Conservation (phyloP, 306 rosid genomes). For the Ceratonia siliqua region DNA sequence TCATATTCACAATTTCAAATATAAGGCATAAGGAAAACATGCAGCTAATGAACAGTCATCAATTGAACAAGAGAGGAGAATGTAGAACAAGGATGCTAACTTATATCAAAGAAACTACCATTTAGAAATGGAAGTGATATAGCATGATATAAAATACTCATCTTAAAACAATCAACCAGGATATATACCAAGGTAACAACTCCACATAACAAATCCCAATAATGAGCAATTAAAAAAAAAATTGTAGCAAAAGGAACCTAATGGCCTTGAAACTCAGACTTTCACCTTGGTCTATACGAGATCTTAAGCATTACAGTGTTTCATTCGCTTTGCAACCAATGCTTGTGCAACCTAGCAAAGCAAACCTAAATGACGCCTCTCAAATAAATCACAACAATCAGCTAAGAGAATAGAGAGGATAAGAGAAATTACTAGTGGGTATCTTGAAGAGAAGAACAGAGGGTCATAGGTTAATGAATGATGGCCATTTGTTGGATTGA, state of each 20-base stretch:
- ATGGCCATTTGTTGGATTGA: background rate
- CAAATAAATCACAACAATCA: background rate
- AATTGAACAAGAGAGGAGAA: background rate
- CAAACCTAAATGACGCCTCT: conserved; percentile 8
- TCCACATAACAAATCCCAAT: background rate
- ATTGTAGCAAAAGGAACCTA: background rate
- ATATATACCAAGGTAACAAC: background rate
- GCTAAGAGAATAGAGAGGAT: background rate
- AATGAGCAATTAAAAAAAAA: background rate
- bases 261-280: background rate
- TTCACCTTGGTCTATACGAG: conserved; percentile 9
- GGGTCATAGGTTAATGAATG: background rate
- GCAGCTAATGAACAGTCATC: conserved; percentile 7
- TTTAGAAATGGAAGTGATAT: background rate
- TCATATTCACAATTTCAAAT: no score
- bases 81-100: background rate
- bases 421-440: background rate
- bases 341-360: background rate
- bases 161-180: background rate
- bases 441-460: background rate
- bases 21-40: conserved; percentile 21
- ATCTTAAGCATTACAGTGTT: background rate
- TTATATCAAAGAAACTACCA: conserved; percentile 1
- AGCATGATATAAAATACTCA: background rate
- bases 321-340: background rate